Percentiles rank a stretch among this genome's conserved stretches.
phyloP scores from a whole-genome alignment of 2,329 filamentous ascomycete genomes.

The Taxawa tesnikishii region DNA sequence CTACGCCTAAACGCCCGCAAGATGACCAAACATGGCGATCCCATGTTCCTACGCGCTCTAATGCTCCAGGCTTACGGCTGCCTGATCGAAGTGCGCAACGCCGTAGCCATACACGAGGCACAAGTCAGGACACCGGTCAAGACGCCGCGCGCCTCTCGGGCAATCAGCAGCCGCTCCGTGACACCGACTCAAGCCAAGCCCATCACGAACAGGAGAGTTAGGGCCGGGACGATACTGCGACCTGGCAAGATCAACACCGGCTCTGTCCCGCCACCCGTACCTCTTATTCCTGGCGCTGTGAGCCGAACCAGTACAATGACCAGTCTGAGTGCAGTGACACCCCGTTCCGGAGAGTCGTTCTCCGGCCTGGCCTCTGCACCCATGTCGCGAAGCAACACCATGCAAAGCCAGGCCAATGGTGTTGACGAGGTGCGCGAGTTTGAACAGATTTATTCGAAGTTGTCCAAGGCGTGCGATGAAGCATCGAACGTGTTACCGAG shows the following conservation, averaged over 20 bases:
- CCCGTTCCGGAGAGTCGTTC: constrained; percentile 74
- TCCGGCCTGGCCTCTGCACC: constrained; percentile 35
- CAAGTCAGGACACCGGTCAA: constrained; percentile 17
- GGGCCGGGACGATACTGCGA: constrained; percentile 40
- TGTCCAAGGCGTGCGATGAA: constrained; percentile 61
- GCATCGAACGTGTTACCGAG: constrained; percentile 60
- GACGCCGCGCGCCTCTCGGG: constrained; percentile 16
- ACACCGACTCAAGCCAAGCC: constrained; percentile 36
- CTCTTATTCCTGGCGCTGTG: constrained; percentile 26
- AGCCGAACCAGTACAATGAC: constrained; percentile 42
- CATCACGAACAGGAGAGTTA: constrained; percentile 29
- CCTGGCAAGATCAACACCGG: constrained; percentile 22
- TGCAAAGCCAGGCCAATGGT: constrained; percentile 32
- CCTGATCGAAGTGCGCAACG: constrained; percentile 47
- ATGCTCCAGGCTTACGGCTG: constrained; percentile 48
- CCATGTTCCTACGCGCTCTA: constrained; percentile 44
- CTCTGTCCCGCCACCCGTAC: constrained; percentile 25
- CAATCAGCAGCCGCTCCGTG: constrained; percentile 20
- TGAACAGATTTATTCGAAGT: constrained; percentile 66
- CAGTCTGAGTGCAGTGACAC: constrained; percentile 45
- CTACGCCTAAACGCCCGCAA: constrained; percentile 35
- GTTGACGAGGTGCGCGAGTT: constrained; percentile 70
- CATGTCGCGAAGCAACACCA: constrained; percentile 23
- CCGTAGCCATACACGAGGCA: constrained; percentile 39
- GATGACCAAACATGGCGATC: constrained; percentile 42